A percentile compares a stretch with the other conserved stretches of the same genome.
Evolutionary conservation across 2,329 filamentous ascomycete genomes (phyloP).

Genomic region (Bimuria novae-zelandiae): DNA sequence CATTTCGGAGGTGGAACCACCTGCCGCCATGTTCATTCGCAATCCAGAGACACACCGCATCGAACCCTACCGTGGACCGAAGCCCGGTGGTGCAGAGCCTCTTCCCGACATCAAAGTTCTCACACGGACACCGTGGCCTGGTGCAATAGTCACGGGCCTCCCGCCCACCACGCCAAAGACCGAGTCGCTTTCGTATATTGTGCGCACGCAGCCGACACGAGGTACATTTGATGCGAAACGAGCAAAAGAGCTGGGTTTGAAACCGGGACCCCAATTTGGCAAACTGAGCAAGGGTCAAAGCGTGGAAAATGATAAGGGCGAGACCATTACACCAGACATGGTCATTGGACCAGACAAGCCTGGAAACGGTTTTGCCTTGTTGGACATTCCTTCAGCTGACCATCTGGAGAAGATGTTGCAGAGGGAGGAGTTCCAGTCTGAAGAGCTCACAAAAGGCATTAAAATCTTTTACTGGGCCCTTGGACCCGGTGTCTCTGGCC

Average conservation of each 20-base stretch:
- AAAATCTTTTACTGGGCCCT: conserved; percentile 80
- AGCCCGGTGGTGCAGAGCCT: conserved; percentile 56
- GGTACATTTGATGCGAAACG: conserved; percentile 76
- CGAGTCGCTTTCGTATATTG: conserved; percentile 82
- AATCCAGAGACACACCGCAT: conserved; percentile 65
- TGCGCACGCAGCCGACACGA: conserved; percentile 74
- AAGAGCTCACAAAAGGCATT: conserved; percentile 69
- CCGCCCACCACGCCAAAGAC: conserved; percentile 69
- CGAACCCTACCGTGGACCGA: conserved; percentile 71
- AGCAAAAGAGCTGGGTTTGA: conserved; percentile 69
- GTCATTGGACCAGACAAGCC: conserved; percentile 71
- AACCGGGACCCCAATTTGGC: conserved; percentile 62
- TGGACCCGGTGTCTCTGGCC: conserved; percentile 66
- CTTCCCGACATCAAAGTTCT: conserved; percentile 72
- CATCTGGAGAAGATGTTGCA: conserved; percentile 73
- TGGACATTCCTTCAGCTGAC: conserved; percentile 73
- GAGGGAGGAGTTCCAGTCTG: conserved; percentile 72
- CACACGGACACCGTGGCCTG: conserved; percentile 79
- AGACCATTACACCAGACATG: conserved; percentile 80
- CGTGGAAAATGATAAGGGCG: conserved; percentile 67
- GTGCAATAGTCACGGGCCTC: conserved; percentile 64
- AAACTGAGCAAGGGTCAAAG: conserved; percentile 65
- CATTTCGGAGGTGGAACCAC: conserved; percentile 68
- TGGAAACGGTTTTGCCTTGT: conserved; percentile 75
- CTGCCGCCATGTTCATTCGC: conserved; percentile 71